These are phyloP conservation scores for Coprinopsis sp. DNA, from an alignment of 768 basidiomycete genomes.

Conservation along the genomic window DNA sequence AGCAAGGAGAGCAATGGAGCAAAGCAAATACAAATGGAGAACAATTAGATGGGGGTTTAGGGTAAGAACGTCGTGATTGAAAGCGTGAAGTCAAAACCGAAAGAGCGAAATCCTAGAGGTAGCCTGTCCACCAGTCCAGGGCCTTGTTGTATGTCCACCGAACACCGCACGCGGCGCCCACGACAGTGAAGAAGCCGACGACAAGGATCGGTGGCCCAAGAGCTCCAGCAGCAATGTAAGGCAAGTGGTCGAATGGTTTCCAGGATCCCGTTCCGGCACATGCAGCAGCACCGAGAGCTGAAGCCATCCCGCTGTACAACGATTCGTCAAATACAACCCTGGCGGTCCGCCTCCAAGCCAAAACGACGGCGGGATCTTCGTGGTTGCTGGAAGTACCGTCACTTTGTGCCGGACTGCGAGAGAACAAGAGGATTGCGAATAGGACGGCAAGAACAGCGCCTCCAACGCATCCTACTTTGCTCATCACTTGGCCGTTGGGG, in stretches of 20 bases:
- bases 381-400: neutral
- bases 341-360: conserved; percentile 1
- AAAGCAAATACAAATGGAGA: too few relatives aligned
- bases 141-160: neutral
- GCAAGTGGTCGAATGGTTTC: conserved; percentile 3
- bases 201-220: conserved; percentile 18
- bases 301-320: conserved; percentile 19
- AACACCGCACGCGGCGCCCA: neutral
- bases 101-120: neutral
- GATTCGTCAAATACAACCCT: conserved; percentile 20
- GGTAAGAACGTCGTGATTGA: neutral
- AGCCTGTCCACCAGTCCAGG: conserved; percentile 5
- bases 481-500: neutral
- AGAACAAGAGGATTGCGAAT: conserved; percentile 17
- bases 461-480: conserved; percentile 12
- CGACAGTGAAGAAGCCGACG: conserved; percentile 8
- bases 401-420: conserved; percentile 9
- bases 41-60: neutral
- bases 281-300: conserved; percentile 16
- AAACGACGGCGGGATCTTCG: too few relatives aligned
- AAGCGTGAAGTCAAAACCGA: neutral
- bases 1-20: too few relatives aligned
- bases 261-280: neutral
- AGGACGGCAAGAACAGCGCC: conserved; percentile 20
- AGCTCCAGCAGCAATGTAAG: conserved; percentile 15